These are phyloP conservation scores for Xerophyta viscosa DNA, from an alignment of 106 monocot species.

Conservation along the genomic window DNA sequence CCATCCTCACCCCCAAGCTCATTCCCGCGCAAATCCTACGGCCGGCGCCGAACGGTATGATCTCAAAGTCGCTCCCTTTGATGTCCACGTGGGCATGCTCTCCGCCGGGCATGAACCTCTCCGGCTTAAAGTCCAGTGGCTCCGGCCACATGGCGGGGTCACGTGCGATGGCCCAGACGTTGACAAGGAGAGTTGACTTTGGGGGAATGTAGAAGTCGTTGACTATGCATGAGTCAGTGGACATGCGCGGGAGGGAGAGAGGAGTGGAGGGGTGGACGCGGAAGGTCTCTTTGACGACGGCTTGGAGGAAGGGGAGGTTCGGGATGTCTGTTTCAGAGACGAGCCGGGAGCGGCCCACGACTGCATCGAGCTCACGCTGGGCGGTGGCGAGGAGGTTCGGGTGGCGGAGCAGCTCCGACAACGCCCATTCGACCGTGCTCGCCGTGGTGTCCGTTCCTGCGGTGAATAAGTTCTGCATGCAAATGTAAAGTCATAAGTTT, in stretches of 20 bases:
- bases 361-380: not conserved
- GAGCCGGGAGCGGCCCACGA: not conserved
- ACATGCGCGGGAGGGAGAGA: not conserved
- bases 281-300: constrained; percentile 6
- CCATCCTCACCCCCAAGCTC: constrained; percentile 26
- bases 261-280: constrained; percentile 2
- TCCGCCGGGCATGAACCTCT: constrained; percentile 2
- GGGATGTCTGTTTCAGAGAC: constrained; percentile 1
- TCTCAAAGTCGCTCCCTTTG: not conserved
- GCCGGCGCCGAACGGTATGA: constrained; percentile 7
- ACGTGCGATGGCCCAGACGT: not conserved
- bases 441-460: constrained; percentile 3
- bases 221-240: not conserved
- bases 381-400: not conserved
- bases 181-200: not conserved
- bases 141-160: not conserved
- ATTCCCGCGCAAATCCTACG: constrained; percentile 16
- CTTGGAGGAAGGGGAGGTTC: not conserved
- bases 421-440: constrained; percentile 4
- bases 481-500: too few species aligned
- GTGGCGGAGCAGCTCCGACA: constrained; percentile 2
- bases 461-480: constrained; percentile 4
- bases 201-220: not conserved
- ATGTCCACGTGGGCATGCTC: not conserved
- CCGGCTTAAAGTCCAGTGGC: not conserved